Base-by-base conservation (phyloP, 176 grass and related monocot species). In the Thalia dealbata region DNA sequence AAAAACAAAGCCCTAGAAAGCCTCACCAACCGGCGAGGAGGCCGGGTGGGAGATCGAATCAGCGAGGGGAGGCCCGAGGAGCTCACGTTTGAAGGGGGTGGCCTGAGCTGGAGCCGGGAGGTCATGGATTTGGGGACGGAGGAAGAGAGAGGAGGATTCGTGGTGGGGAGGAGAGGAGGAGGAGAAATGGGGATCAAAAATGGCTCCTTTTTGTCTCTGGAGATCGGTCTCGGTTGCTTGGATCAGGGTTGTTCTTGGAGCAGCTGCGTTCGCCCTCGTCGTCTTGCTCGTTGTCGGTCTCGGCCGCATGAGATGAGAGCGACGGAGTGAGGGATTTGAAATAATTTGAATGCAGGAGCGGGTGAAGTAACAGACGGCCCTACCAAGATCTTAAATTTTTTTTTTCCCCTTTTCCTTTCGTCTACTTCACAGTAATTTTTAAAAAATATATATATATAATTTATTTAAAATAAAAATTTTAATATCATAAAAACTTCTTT, bases 41-140 rank as follows among this genome's bases (percentile, higher is more conserved):
- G n/a, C n/a, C n/a, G 24, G 23, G 61, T 11, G 14, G 61, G 61
- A 11, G 27, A 41, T 61, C 58, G 21, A 61, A 21, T 21, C 8
- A 50, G 14, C 14, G 22, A 68, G 19, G 10, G 35, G 6, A 22
- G 10, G 10, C 38, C 35, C 2, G 18, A 41, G 38, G 45, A 52
- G 26, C 45, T 50, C 50, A 72, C 70, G 46, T 15, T 64, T 6
- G 62, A 46, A 48, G 67, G 67, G 21, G 65, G 65, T 18, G 65
- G 70, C 70, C 30, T 54, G 22, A 42, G 26, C 46, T 72, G 44
- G 70, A 52, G 2, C 46, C 45, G 70, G 0, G 48, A 54, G 25
- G 70, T 52, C 70, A 72, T 72, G 18, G 66, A 23, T 44, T 45
- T 7, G 12, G 26, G 27, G 6, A 21, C 22, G 18, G 30, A 30